These are phyloP conservation scores for Apiospora marii DNA, from an alignment of 2,329 filamentous ascomycete genomes.

Conservation along the genomic window DNA sequence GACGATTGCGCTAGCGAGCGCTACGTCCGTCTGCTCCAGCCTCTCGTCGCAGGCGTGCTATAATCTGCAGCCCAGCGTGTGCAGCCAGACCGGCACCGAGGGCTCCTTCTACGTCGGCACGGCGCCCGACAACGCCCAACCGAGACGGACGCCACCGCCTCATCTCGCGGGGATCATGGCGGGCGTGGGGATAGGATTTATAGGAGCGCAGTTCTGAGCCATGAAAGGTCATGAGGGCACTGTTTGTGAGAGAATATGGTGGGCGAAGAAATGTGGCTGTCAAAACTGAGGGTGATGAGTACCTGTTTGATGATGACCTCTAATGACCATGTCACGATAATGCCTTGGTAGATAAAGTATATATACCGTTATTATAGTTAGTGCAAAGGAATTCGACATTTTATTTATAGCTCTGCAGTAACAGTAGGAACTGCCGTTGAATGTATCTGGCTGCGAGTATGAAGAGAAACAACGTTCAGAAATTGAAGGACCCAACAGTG, in stretches of 20 bases:
- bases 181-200: slow-evolving; percentile 42
- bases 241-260: background rate
- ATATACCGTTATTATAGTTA: background rate
- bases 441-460: background rate
- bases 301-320: slow-evolving; percentile 6
- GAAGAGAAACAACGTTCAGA: background rate
- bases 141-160: slow-evolving; percentile 38
- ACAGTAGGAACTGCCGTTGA: background rate
- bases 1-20: slow-evolving; percentile 53
- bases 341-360: slow-evolving; percentile 11
- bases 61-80: slow-evolving; percentile 50
- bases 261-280: background rate
- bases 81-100: slow-evolving; percentile 41
- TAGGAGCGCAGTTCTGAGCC: slow-evolving; percentile 38
- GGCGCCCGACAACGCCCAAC: slow-evolving; percentile 33
- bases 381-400: background rate
- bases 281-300: background rate
- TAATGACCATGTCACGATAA: slow-evolving; percentile 16
- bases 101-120: slow-evolving; percentile 39
- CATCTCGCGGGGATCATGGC: slow-evolving; percentile 41
- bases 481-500: background rate
- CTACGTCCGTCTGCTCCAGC: slow-evolving; percentile 63
- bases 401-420: background rate
- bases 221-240: background rate
- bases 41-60: slow-evolving; percentile 61